Base-by-base conservation (phyloP, 2,329 filamentous ascomycete genomes). In the Chaetomium olivaceum region DNA sequence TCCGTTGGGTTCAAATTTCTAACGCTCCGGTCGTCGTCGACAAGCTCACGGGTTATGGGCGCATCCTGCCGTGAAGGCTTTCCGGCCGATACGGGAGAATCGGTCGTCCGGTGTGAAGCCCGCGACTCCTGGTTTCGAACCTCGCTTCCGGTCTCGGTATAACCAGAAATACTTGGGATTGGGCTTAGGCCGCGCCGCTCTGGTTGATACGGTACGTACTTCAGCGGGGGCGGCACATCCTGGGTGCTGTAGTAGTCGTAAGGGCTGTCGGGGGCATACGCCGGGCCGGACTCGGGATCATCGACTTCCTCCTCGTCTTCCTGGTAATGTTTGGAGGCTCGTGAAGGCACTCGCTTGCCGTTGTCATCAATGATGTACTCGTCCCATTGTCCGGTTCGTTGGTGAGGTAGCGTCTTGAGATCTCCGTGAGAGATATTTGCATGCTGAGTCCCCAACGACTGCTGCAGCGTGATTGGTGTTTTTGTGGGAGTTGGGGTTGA, bases 111-210 rank as follows among this genome's bases (percentile, higher is more conserved):
- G 16, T 81, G 82, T 54, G 83, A 83, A 36, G 84, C 78, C 64
- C 82, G 78, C 1, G 87, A 86, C 65, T 89, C 83, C 58, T 85
- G 85, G 71, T 85, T 85, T 33, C 79, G 78, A 39, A 80, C 79
- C 67, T 88, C 84, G 72, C 82, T 88, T 61, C 87, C 87, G 56
- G 87, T 87, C 72, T 93, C 88, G 4, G 87, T 89, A 73, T 93
- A 94, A 68, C 93, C 95, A 12, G 92, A 94, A 19, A 97, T 91
- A 72, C 93, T 97, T 71, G 95, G 93, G 66, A 96, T 93, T 0
- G 94, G 94, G 74, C 93, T 97, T 58, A 96, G 79, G 12, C 88
- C 89, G 51, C 91, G 89, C 61, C 87, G 84, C 70, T 90, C 87
- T 12, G 87, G 83, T 71, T 89, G 85, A 68, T 91, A 89, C 1